phyloP scores from a whole-genome alignment of 352 stramenopile genomes.

The Phytophthora aleatoria region DNA sequence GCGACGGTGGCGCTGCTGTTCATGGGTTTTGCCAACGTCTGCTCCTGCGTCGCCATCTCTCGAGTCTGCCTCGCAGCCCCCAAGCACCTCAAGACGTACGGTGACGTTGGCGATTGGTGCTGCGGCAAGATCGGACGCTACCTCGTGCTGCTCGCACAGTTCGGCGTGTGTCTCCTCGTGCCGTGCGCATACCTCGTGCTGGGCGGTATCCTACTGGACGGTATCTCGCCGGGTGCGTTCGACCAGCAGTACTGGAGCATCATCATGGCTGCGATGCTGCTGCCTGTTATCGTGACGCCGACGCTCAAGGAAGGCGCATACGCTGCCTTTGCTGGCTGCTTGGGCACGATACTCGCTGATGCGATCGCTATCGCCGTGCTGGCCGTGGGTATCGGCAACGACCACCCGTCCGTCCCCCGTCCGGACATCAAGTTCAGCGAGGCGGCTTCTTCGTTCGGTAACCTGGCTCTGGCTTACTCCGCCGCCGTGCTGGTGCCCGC shows the following conservation, averaged over 20 bases:
- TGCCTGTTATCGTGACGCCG: slow-evolving; percentile 60
- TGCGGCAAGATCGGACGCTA: slow-evolving; percentile 52
- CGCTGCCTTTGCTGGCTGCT: slow-evolving; percentile 55
- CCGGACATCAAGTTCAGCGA: slow-evolving; percentile 55
- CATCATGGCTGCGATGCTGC: slow-evolving; percentile 55
- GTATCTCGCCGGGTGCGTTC: slow-evolving; percentile 55
- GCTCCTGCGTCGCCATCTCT: slow-evolving; percentile 56
- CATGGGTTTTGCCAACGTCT: slow-evolving; percentile 70
- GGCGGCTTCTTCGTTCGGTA: slow-evolving; percentile 59
- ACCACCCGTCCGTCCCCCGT: slow-evolving; percentile 39
- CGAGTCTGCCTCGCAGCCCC: slow-evolving; percentile 64
- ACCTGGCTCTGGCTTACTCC: slow-evolving; percentile 61
- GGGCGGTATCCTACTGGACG: slow-evolving; percentile 56
- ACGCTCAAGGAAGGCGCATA: slow-evolving; percentile 66
- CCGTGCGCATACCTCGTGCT: slow-evolving; percentile 66
- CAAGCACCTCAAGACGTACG: slow-evolving; percentile 61
- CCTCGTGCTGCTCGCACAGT: slow-evolving; percentile 55
- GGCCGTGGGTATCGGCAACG: slow-evolving; percentile 42
- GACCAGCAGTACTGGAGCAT: slow-evolving; percentile 60
- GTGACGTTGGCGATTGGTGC: slow-evolving; percentile 67
- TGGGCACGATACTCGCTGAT: slow-evolving; percentile 63
- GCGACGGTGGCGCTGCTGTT: slow-evolving; percentile 57
- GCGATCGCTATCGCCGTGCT: slow-evolving; percentile 52
- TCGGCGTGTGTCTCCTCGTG: slow-evolving; percentile 60
- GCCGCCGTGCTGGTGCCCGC: slow-evolving; percentile 61